Percentiles rank a stretch among this genome's conserved stretches.
phyloP scores from a whole-genome alignment of 1,284 basidiomycete genomes.

The Apiotrichum gamsii region DNA sequence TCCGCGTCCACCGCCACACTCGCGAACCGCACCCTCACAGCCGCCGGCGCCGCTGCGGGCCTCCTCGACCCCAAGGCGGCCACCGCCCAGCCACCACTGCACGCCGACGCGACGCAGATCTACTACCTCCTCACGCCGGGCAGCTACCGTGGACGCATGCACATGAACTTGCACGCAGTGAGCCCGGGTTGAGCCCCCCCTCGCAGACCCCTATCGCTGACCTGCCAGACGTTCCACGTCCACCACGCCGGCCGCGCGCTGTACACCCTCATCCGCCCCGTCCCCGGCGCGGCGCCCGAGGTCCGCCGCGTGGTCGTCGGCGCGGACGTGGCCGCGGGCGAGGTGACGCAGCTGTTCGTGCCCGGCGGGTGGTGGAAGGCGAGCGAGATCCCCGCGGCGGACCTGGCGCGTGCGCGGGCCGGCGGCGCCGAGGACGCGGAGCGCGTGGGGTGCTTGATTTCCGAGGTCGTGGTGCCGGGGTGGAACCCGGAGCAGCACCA shows the following conservation, averaged over 20 bases:
- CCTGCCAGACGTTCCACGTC: conserved; percentile 36
- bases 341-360: conserved; percentile 40
- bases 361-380: conserved; percentile 46
- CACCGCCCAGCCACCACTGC: background rate
- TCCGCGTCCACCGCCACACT: background rate
- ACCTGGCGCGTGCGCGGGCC: no score
- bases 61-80: no score
- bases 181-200: conserved; percentile 9
- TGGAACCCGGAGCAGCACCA: conserved; percentile 38
- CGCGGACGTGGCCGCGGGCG: conserved; percentile 24
- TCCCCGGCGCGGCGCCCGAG: conserved; percentile 11
- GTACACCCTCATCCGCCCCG: conserved; percentile 41
- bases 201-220: no score
- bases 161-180: conserved; percentile 37
- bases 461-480: conserved; percentile 40
- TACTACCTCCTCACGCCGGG: conserved; percentile 39
- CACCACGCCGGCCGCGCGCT: conserved; percentile 37
- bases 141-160: conserved; percentile 34
- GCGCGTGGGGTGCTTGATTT: conserved; percentile 37
- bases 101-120: conserved; percentile 30
- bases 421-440: conserved; percentile 20
- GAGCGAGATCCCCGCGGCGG: conserved; percentile 37
- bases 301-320: conserved; percentile 38
- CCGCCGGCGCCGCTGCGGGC: no score
- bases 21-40: background rate